Evolutionary conservation across 768 basidiomycete species (phyloP), one percentile per base, ranked within the genome.

Genomic region (Hebeloma cylindrosporum): DNA sequence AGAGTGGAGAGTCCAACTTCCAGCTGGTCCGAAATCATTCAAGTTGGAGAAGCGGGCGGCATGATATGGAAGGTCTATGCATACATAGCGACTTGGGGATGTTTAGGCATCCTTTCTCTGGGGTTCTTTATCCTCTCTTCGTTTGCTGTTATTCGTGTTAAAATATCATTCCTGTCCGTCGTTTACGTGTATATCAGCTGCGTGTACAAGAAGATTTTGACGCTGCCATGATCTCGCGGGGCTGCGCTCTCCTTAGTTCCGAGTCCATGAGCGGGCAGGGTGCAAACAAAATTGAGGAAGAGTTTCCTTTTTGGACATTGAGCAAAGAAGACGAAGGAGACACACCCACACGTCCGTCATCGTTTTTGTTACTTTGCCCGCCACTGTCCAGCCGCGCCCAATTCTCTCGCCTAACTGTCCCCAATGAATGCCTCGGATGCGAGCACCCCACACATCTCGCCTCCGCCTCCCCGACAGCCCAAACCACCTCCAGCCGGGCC

Each of bases 41-140:
- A 91, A 61, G 66, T 92, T 18, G 86, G 88, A 25, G 85, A 86
- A 67, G 75, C 74, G 55, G 82, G 78, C 25, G 85, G 85, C 7
- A 60, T 80, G 53, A 62, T 78, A 18, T 88, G 86, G 86, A 87
- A 83, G 62, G 69, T 85, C 16, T 84, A 84, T 59, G 64, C 82
- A 31, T n/a, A n/a, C n/a, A n/a, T 77, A 82, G 52, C 72, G 79
- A 31, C 46, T 68, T 32, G 45, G 44, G 16, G 52, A 53, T 16
- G 50, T 35, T 22, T 57, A 37, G 42, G 18, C 13, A 6, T 40
- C 14, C 18, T 11, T 20, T 25, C 16, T 38, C 9, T 33, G 17
- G n/a, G n/a, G n/a, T n/a, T 30, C 36, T 25, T 27, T 17, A 20
- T 33, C 14, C 26, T 14, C 17, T 25, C 22, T 16, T 28, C 23